A percentile compares a stretch with the other conserved stretches of the same genome.
phyloP scores from a whole-genome alignment of 2,329 filamentous ascomycete species.

The Verticillium longisporum region DNA sequence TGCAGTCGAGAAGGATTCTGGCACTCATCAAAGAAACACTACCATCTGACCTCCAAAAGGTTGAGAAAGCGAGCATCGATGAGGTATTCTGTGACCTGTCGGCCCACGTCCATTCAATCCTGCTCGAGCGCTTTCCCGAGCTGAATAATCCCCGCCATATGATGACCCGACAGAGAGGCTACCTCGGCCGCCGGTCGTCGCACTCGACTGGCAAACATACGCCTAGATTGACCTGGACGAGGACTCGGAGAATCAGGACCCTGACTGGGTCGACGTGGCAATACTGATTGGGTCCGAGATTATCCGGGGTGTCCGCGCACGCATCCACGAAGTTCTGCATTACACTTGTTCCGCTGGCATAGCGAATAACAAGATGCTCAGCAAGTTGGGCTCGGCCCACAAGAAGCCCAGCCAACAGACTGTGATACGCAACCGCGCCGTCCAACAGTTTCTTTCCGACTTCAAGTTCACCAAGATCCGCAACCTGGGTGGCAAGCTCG shows the following conservation, averaged over 20 bases:
- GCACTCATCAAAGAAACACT: slow-evolving; percentile 68
- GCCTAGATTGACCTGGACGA: slow-evolving; percentile 73
- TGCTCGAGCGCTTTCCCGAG: slow-evolving; percentile 73
- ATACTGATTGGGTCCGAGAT: slow-evolving; percentile 86
- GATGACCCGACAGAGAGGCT: slow-evolving; percentile 66
- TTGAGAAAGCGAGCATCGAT: slow-evolving; percentile 93
- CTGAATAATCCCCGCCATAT: slow-evolving; percentile 62
- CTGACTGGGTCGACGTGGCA: slow-evolving; percentile 93
- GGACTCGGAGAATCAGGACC: slow-evolving; percentile 69
- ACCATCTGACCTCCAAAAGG: slow-evolving; percentile 57
- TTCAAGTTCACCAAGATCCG: slow-evolving; percentile 95
- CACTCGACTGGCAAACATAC: slow-evolving; percentile 77
- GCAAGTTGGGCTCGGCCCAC: slow-evolving; percentile 84
- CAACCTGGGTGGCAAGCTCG: slow-evolving; percentile 90
- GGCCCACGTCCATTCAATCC: slow-evolving; percentile 67
- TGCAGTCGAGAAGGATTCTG: slow-evolving; percentile 78
- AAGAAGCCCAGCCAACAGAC: slow-evolving; percentile 95
- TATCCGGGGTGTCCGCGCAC: slow-evolving; percentile 64
- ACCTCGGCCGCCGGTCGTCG: slow-evolving; percentile 61
- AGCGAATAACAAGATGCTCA: slow-evolving; percentile 88
- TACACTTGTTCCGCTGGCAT: slow-evolving; percentile 93
- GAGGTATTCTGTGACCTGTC: slow-evolving; percentile 94
- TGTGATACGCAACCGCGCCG: slow-evolving; percentile 80
- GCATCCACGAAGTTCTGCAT: slow-evolving; percentile 61
- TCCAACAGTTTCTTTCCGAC: slow-evolving; percentile 68